Percentiles rank a stretch among this genome's conserved stretches.
phyloP scores from a whole-genome alignment of 352 stramenopile species.

The Phytophthora melonis region DNA sequence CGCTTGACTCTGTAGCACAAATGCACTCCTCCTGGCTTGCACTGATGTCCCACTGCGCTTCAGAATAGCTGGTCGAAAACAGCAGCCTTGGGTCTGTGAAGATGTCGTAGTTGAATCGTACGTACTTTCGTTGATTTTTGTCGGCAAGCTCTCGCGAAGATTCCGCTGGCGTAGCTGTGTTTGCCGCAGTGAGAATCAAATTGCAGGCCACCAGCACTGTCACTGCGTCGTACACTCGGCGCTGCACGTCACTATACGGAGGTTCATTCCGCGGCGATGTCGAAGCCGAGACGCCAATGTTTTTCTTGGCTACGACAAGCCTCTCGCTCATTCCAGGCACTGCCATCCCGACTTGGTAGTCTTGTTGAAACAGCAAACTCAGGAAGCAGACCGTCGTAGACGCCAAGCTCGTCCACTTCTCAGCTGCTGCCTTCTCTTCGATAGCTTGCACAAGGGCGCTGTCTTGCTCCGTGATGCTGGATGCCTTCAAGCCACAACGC shows the following conservation, averaged over 20 bases:
- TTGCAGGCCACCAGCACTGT: constrained; percentile 67
- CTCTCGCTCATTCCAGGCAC: constrained; percentile 54
- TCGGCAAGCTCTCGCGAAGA: constrained; percentile 23
- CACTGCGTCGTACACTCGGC: constrained; percentile 76
- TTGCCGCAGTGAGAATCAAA: constrained; percentile 46
- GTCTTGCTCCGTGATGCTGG: constrained; percentile 53
- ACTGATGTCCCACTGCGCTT: constrained; percentile 6
- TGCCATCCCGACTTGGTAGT: constrained; percentile 30
- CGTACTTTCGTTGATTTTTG: constrained; percentile 52
- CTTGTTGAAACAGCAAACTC: constrained; percentile 60
- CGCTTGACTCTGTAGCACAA: not conserved
- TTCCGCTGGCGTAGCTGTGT: constrained; percentile 23
- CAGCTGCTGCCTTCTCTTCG: constrained; percentile 48
- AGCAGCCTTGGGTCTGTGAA: constrained; percentile 50
- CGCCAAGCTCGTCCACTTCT: constrained; percentile 69
- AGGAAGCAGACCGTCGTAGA: constrained; percentile 65
- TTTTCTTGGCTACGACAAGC: constrained; percentile 56
- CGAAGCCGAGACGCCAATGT: constrained; percentile 27
- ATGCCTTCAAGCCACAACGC: not conserved
- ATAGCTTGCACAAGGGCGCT: constrained; percentile 52
- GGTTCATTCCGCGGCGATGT: constrained; percentile 23
- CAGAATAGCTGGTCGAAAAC: constrained; percentile 26
- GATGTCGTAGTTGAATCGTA: constrained; percentile 66
- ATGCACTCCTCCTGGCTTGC: constrained; percentile 10
- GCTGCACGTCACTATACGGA: constrained; percentile 53